Evolutionary conservation across 192 early-diverging fungal species (phyloP).

Genomic region (Linnemannia schmuckeri): DNA sequence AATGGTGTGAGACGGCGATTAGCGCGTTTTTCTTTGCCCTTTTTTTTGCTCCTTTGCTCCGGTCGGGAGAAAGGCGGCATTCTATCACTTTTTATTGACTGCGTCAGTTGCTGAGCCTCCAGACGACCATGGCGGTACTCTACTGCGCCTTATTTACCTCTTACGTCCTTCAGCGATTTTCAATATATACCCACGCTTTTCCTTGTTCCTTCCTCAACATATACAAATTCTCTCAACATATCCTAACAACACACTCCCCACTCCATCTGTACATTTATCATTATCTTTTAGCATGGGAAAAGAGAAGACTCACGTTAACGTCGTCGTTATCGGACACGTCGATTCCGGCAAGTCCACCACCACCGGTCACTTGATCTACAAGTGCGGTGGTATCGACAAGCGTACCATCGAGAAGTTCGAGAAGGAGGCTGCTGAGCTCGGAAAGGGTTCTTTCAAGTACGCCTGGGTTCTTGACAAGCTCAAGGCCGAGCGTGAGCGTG

Average conservation of each 20-base stretch:
- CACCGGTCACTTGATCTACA: constrained; percentile 99
- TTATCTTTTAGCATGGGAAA: constrained; percentile 79
- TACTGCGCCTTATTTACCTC: constrained; percentile 6
- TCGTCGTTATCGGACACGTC: constrained; percentile 98
- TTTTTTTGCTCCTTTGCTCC: not conserved
- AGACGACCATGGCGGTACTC: not conserved
- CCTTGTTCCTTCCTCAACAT: not conserved
- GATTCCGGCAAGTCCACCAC: constrained; percentile 99
- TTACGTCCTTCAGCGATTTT: not conserved
- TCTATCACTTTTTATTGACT: not conserved
- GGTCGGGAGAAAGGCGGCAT: not conserved
- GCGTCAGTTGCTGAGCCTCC: not conserved
- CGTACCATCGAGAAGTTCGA: constrained; percentile 99
- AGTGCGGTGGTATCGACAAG: constrained; percentile 99
- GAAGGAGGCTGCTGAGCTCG: constrained; percentile 98
- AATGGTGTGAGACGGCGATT: not conserved
- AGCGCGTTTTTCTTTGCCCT: not conserved
- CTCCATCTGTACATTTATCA: constrained; percentile 69
- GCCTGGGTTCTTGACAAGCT: constrained; percentile 99
- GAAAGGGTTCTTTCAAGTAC: constrained; percentile 99
- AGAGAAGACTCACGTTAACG: constrained; percentile 93
- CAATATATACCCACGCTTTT: constrained; percentile 21
- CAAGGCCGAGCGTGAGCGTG: constrained; percentile 99
- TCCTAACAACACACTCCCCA: constrained; percentile 88
- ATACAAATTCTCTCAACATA: constrained; percentile 5